A percentile compares a stretch with the other conserved stretches of the same genome.
phyloP scores from a whole-genome alignment of 306 rosid genomes.

The Quercus alba region DNA sequence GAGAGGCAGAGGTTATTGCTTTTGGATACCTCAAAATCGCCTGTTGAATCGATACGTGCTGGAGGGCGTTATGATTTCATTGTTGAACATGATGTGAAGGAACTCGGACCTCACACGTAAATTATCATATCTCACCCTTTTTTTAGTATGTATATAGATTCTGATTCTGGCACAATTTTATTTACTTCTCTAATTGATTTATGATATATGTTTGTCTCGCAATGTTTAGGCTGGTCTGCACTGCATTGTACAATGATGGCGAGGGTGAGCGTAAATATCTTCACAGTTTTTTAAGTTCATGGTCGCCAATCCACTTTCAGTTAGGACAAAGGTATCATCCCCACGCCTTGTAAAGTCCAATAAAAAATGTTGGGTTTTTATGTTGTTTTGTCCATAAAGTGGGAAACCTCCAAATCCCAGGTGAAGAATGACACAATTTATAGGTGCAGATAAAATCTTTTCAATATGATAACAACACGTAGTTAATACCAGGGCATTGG shows the following conservation, averaged over 20 bases:
- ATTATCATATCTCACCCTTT: constrained; percentile 7
- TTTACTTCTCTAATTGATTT: not conserved
- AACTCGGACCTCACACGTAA: constrained; percentile 98
- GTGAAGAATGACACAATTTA: not conserved
- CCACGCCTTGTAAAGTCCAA: constrained; percentile 1
- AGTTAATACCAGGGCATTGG: not conserved
- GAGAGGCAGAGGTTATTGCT: constrained; percentile 93
- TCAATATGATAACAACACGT: not conserved
- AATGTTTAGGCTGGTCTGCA: constrained; percentile 76
- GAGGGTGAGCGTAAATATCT: constrained; percentile 95
- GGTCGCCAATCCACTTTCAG: constrained; percentile 93
- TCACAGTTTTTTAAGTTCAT: constrained; percentile 92
- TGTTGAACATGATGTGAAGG: constrained; percentile 95
- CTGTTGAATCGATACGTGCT: constrained; percentile 87
- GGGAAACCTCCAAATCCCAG: too few species aligned
- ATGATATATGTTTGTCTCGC: not conserved
- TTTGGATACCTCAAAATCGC: constrained; percentile 81
- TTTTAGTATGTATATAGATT: not conserved
- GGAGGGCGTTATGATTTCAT: constrained; percentile 97
- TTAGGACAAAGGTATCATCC: constrained; percentile 83
- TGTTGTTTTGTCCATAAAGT: too few species aligned
- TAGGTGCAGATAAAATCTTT: not conserved
- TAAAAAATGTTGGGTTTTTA: too few species aligned
- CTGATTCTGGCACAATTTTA: not conserved
- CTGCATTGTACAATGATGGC: constrained; percentile 88